Base-by-base conservation (phyloP, 345 rosid genomes). In the Toxicodendron radicans region DNA sequence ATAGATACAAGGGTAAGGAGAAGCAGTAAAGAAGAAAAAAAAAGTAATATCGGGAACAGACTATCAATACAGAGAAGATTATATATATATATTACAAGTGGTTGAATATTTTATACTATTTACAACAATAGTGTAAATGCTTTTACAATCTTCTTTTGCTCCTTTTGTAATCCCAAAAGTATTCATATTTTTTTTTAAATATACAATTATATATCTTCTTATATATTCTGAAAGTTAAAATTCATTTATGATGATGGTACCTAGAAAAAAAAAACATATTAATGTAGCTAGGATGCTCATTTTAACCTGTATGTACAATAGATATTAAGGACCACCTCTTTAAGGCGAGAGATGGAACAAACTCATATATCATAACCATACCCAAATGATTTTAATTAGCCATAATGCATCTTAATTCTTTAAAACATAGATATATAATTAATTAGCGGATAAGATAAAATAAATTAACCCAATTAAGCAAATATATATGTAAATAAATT, bases 31-130 rank as follows among this genome's bases (percentile, higher is more conserved):
- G 58, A 64, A 5, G 38, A 58, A 69, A 54, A 75, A 6, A 17
- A 64, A 5, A 68, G 43, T 73, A 74, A 61, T 72, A 83, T 83
- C 66, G 85, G 89, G 83, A 82, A 81, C 75, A 79, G 66, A 67
- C 75, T 75, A 75, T 76, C 46, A 62, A 27, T 53, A 18, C 27
- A 46, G 33, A 69, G 33, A 66, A 73, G 54, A 51, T 61, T 76
- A 58, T 64, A 76, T 72, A 60, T 45, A 78, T 51, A 51, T 51
- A 51, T 3, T 3, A 74, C 71, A 78, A 74, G 68, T 71, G 77
- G 66, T 43, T 66, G 52, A 54, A 70, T 70, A 71, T 62, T 51
- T 24, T 66, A 41, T 51, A 73, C 48, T 33, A n/a, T 30, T 61
- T 58, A 10, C 59, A 21, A 51, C 58, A 46, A 20, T 52, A 16